Evolutionary conservation across 495 filamentous ascomycete genomes (phyloP).

Genomic region (Aspergillus saccharolyticus): DNA sequence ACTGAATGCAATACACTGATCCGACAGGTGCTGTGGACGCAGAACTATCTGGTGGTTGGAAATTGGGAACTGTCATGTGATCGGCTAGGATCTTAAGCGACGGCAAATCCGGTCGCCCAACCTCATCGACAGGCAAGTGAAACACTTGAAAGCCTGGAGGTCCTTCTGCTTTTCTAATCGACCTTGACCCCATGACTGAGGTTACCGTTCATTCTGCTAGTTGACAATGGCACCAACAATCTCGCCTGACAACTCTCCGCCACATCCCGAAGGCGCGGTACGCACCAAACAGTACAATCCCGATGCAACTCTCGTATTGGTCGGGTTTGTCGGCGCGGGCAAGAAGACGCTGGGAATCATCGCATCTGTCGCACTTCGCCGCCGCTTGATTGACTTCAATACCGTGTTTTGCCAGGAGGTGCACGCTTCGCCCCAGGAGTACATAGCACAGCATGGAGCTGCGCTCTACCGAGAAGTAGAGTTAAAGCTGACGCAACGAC

Average conservation of each 20-base stretch:
- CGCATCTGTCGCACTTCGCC: constrained; percentile 60
- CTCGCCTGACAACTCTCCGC: not conserved
- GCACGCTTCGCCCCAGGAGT: constrained; percentile 50
- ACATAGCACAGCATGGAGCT: constrained; percentile 51
- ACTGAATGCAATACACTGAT: not conserved
- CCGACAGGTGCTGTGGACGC: not conserved
- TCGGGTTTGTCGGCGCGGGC: constrained; percentile 65
- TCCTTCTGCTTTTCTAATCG: no score
- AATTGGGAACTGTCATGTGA: not conserved
- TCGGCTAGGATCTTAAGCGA: not conserved
- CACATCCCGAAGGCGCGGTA: not conserved
- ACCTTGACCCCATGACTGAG: no score
- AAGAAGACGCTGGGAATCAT: constrained; percentile 69
- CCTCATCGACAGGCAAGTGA: no score
- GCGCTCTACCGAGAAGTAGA: constrained; percentile 53
- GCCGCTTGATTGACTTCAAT: constrained; percentile 62
- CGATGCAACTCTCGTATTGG: constrained; percentile 58
- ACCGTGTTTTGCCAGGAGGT: constrained; percentile 55
- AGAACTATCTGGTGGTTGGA: not conserved
- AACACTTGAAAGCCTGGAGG: no score
- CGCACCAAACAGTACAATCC: constrained; percentile 14
- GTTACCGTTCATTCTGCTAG: not conserved
- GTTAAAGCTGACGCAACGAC: constrained; percentile 49
- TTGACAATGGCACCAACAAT: not conserved
- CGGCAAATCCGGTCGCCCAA: not conserved